Conservation (phyloP, 148 eudicot species). For the Fagopyrum esculentum region DNA sequence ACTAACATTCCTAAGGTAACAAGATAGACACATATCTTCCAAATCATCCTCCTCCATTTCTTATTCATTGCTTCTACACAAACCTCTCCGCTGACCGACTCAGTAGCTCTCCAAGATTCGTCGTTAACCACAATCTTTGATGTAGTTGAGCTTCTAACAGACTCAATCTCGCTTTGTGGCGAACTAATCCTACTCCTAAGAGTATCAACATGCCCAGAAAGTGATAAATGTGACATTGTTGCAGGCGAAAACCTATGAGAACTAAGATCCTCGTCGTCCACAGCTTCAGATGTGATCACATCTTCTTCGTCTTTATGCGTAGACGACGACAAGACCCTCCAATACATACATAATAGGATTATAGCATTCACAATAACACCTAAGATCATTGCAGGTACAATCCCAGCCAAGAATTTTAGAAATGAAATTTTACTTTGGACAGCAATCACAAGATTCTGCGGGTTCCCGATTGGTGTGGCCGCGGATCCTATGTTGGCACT, state of each 20-base stretch:
- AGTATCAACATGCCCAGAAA: not conserved
- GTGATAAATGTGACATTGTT: slow-evolving; percentile 41
- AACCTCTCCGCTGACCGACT: slow-evolving; percentile 19
- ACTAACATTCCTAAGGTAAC: slow-evolving; percentile 72
- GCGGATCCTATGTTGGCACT: slow-evolving; percentile 94
- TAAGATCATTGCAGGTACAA: slow-evolving; percentile 24
- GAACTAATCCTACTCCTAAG: not conserved
- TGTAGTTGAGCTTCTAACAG: not conserved
- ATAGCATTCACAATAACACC: slow-evolving; percentile 7
- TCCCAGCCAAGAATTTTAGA: slow-evolving; percentile 28
- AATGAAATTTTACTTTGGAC: slow-evolving; percentile 34
- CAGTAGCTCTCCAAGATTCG: not conserved
- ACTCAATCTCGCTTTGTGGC: not conserved
- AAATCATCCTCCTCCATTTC: slow-evolving; percentile 49
- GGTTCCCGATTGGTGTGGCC: slow-evolving; percentile 68
- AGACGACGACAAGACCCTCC: slow-evolving; percentile 74
- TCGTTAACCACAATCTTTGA: not conserved
- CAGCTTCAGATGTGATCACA: slow-evolving; percentile 31
- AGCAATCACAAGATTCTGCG: slow-evolving; percentile 42
- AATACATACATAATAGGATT: slow-evolving; percentile 42
- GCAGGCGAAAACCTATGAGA: slow-evolving; percentile 83
- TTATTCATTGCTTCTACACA: slow-evolving; percentile 15
- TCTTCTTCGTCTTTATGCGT: slow-evolving; percentile 17
- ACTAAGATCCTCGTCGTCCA: slow-evolving; percentile 49
- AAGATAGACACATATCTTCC: slow-evolving; percentile 78